Percentiles rank a stretch among this genome's conserved stretches.
Conservation (phyloP, 106 monocot species). For the Dendrobium huoshanense region DNA sequence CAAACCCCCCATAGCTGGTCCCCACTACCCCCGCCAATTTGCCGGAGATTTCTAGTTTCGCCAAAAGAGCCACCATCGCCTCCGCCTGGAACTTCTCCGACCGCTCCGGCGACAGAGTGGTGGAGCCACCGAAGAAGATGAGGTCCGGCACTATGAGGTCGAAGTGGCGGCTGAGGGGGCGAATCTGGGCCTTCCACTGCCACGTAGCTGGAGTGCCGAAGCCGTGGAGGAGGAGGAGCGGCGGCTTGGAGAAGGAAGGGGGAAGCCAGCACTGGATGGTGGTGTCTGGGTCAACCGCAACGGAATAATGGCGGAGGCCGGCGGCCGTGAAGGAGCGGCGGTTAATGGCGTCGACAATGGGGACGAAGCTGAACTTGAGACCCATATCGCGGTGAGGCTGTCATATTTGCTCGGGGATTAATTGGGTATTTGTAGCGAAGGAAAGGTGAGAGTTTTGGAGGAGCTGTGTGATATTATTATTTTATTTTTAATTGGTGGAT, state of each 20-base stretch:
- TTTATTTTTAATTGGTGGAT: too few relatives aligned
- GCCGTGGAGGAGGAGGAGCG: background rate
- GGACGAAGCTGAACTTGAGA: background rate
- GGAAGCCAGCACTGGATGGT: constrained; percentile 14
- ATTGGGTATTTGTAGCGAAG: too few relatives aligned
- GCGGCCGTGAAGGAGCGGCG: constrained; percentile 13
- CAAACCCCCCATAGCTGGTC: constrained; percentile 77
- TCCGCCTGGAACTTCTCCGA: constrained; percentile 7
- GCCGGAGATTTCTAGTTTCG: background rate
- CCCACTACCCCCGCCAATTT: constrained; percentile 9
- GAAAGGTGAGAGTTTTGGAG: too few relatives aligned
- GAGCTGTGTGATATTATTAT: too few relatives aligned
- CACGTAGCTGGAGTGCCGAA: background rate
- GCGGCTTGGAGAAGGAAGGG: background rate
- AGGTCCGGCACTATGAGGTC: constrained; percentile 6
- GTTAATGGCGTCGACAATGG: background rate
- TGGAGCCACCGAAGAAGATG: constrained; percentile 20
- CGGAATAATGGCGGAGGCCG: constrained; percentile 1
- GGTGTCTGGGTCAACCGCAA: constrained; percentile 14
- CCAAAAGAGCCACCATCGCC: background rate
- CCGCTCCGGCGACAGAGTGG: constrained; percentile 8
- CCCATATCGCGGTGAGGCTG: too few relatives aligned
- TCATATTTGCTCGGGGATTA: too few relatives aligned
- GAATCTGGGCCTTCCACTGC: background rate
- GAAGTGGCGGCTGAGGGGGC: background rate